Conservation (phyloP, 495 filamentous ascomycete genomes). For the Podospora fimiseda region DNA sequence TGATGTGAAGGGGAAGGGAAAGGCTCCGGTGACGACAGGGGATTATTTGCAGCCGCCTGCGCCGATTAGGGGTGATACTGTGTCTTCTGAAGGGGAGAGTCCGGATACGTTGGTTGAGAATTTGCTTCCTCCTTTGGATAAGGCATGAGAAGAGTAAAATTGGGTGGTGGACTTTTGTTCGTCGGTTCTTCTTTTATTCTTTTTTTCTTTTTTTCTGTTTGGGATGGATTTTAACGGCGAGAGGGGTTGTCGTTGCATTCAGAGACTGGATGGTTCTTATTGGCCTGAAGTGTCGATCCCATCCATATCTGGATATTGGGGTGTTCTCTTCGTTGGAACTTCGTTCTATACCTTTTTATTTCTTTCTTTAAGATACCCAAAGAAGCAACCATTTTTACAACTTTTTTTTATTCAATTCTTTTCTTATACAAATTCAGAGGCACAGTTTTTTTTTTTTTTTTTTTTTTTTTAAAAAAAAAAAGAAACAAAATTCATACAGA, state of each 20-base stretch:
- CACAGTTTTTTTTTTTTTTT: background rate
- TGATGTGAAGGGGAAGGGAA: conserved; percentile 13
- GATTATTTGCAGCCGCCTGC: background rate
- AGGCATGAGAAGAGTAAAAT: background rate
- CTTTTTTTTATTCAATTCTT: background rate
- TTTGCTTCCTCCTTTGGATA: background rate
- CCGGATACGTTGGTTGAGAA: conserved; percentile 22
- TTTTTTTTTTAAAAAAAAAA: background rate
- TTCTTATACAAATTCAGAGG: background rate
- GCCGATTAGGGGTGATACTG: conserved; percentile 1
- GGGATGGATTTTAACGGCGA: too few species aligned
- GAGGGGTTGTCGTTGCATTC: too few species aligned
- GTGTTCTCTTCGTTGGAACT: background rate
- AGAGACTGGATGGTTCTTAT: too few species aligned
- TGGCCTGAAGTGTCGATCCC: too few species aligned
- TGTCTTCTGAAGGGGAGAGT: conserved; percentile 19
- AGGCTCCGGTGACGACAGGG: too few species aligned
- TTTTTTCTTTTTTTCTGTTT: background rate
- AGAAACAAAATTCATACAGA: background rate
- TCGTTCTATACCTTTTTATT: background rate
- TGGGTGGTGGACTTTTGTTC: too few species aligned
- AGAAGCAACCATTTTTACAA: background rate
- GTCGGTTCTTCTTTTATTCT: background rate
- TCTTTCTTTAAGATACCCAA: background rate
- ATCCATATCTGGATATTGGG: too few species aligned